Evolutionary conservation across 208 protist genomes (phyloP), one percentile per base, ranked within the genome.

Genomic region (Trypanosoma avium): DNA sequence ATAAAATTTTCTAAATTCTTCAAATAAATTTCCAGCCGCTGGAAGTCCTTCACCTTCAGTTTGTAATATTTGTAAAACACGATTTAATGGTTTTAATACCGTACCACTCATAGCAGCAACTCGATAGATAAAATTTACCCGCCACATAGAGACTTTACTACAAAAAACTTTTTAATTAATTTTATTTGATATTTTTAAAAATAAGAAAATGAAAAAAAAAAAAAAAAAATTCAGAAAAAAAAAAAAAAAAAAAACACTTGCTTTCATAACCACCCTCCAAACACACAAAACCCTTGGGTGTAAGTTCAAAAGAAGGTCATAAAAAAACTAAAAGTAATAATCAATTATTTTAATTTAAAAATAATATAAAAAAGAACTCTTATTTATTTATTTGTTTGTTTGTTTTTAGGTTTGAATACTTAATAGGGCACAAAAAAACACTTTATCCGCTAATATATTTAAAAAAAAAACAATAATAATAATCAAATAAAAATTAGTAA

Each of bases 1-100:
- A 63, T 89, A 95, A 70, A 80, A 90, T 1, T 56, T 35, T 46
- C 89, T 70, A 42, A 95, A 95, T 63, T 95, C 69, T 15, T 83
- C 74, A 60, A 92, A 95, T 15, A 92, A 73, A 27, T 79, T 70
- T 0, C 61, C 65, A 0, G 84, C 89, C 3, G 78, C 82, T n/a
- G 84, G 79, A 19, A 92, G 70, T 0, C 89, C 89, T 17, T 69
- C 67, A 0, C 77, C 78, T n/a, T 77, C 80, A 10, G 76, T 60
- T 47, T 82, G 71, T 22, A 95, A 67, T 1, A 85, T 74, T 22
- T 69, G 45, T 54, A 92, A 58, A 22, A 90, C 81, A 5, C 75
- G 69, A 6, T 71, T 67, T 53, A 92, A 95, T 15, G 89, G 89
- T 19, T 61, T 35, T 29, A 8, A n/a, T n/a, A 24, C 24, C 12